Percentiles rank a stretch among this genome's conserved stretches.
phyloP scores from a whole-genome alignment of 345 rosid genomes.

The Dovyalis caffra region DNA sequence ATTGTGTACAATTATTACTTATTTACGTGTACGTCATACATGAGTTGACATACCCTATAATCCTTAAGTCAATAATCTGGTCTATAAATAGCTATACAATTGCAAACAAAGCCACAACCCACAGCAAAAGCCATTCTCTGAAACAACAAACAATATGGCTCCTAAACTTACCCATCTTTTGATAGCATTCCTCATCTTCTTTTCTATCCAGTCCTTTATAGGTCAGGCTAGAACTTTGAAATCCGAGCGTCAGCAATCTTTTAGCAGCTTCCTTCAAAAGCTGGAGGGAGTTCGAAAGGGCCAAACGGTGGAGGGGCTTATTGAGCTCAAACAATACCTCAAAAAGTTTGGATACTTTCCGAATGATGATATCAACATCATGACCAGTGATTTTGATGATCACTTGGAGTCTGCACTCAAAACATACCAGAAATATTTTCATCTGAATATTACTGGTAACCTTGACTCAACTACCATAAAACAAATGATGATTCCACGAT shows the following conservation, averaged over 20 bases:
- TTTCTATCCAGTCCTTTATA: not conserved
- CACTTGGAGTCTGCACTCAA: not conserved
- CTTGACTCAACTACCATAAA: not conserved
- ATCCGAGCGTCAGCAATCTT: not conserved
- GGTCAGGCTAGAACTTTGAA: not conserved
- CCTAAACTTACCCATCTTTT: not conserved
- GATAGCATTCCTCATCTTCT: not conserved
- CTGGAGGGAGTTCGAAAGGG: slow-evolving; percentile 15
- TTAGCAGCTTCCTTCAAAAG: not conserved
- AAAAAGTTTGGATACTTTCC: slow-evolving; percentile 15
- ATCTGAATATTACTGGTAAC: not conserved
- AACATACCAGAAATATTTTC: not conserved
- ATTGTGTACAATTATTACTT: too few relatives aligned
- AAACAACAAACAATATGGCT: not conserved
- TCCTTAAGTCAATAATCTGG: not conserved
- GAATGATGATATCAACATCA: not conserved
- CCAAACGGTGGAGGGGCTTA: not conserved
- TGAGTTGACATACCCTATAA: not conserved
- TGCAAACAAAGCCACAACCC: not conserved
- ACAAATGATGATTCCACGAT: slow-evolving; percentile 3
- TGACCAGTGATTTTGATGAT: not conserved
- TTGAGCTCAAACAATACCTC: slow-evolving; percentile 10
- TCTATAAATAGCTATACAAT: not conserved
- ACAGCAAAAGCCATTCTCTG: not conserved
- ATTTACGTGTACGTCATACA: too few relatives aligned